These are phyloP conservation scores for Tulasnella sp. DNA, from an alignment of 768 basidiomycete genomes.

Conservation along the genomic window DNA sequence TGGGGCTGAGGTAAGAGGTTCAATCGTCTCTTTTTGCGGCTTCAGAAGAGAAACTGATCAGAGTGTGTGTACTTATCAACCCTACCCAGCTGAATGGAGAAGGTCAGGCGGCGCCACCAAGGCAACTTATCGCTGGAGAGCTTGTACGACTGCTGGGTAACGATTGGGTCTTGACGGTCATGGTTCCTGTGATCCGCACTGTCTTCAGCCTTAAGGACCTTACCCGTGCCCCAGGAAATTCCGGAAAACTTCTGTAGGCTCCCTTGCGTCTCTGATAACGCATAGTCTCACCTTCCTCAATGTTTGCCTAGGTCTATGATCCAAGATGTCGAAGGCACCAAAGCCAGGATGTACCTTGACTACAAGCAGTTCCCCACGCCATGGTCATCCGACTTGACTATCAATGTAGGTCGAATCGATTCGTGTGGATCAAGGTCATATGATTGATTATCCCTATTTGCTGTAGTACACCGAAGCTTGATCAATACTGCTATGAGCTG, in stretches of 20 bases:
- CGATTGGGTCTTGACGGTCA: constrained; percentile 47
- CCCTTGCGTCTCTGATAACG: not conserved
- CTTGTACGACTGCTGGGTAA: constrained; percentile 39
- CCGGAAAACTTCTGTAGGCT: constrained; percentile 39
- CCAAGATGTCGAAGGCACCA: not conserved
- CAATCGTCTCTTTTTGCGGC: not conserved
- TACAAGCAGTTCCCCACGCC: not conserved
- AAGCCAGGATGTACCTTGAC: not conserved
- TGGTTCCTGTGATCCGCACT: constrained; percentile 51
- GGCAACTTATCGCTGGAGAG: constrained; percentile 32
- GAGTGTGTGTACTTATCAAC: not conserved
- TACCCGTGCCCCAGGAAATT: constrained; percentile 54
- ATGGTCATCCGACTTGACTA: not conserved
- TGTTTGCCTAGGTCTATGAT: not conserved
- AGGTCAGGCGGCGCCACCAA: constrained; percentile 21
- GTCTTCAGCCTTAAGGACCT: constrained; percentile 49
- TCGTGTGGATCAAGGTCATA: no score
- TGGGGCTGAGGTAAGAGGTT: constrained; percentile 41
- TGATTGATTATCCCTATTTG: no score
- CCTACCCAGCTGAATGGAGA: not conserved
- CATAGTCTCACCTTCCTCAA: not conserved
- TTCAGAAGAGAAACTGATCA: not conserved
- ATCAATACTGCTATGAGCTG: no score
- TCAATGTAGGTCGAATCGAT: no score
- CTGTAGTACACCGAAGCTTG: no score